Percentiles rank a stretch among this genome's conserved stretches.
Conservation (phyloP, 352 stramenopile species). For the Pythium volutum region DNA sequence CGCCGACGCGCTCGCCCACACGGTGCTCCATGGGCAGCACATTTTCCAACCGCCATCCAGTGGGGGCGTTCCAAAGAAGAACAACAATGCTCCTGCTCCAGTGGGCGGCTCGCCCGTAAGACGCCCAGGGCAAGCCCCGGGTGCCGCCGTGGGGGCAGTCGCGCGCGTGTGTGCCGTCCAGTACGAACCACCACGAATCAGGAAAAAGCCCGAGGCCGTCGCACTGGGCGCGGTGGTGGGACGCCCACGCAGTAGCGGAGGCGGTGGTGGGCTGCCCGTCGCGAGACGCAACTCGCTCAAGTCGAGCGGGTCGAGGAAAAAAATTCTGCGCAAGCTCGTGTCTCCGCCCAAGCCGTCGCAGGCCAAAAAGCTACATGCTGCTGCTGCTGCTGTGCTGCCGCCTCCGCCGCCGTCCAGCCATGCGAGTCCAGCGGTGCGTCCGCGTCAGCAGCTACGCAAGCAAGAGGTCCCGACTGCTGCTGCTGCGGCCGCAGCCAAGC, state of each 20-base stretch:
- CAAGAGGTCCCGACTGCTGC: slow-evolving; percentile 4
- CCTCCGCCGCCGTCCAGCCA: neutral
- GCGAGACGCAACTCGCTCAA: slow-evolving; percentile 13
- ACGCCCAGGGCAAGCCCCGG: neutral
- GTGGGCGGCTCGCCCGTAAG: neutral
- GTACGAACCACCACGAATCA: neutral
- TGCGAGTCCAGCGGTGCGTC: slow-evolving; percentile 1
- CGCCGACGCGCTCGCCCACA: slow-evolving; percentile 62
- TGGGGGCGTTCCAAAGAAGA: neutral
- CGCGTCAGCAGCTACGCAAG: slow-evolving; percentile 12
- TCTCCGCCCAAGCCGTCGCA: neutral
- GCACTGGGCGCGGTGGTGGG: neutral
- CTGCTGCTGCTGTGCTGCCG: neutral
- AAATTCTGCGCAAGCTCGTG: slow-evolving; percentile 2
- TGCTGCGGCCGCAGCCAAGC: neutral
- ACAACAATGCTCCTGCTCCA: no score
- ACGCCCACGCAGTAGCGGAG: neutral
- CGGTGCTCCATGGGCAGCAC: slow-evolving; percentile 66
- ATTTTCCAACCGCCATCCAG: slow-evolving; percentile 33
- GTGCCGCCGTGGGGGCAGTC: neutral
- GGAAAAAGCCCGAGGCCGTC: slow-evolving; percentile 3
- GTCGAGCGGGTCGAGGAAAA: slow-evolving; percentile 4
- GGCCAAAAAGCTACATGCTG: neutral
- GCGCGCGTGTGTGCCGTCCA: neutral
- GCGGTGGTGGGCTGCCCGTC: neutral